These are phyloP conservation scores for Tulasnella sp. DNA, from an alignment of 768 basidiomycete genomes.

Conservation along the genomic window DNA sequence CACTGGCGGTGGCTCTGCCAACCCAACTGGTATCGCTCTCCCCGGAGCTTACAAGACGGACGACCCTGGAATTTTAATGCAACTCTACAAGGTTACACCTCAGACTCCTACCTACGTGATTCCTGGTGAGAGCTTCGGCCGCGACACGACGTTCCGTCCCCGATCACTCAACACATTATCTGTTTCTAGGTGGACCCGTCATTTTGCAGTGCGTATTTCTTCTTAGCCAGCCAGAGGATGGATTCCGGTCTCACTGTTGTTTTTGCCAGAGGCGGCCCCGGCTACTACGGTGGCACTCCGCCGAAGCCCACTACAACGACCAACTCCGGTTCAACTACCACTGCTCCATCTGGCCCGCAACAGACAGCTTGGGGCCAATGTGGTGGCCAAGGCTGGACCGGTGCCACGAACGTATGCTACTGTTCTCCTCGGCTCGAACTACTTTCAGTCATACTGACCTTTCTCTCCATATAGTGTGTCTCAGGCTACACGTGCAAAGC, in stretches of 20 bases:
- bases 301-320: background rate
- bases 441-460: background rate
- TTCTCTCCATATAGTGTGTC: background rate
- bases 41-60: constrained; percentile 29
- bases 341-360: background rate
- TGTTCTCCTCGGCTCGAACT: no score
- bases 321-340: background rate
- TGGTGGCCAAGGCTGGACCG: constrained; percentile 22
- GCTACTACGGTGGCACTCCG: constrained; percentile 7
- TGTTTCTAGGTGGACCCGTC: constrained; percentile 18
- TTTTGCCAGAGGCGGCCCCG: constrained; percentile 4
- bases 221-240: background rate
- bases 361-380: constrained; percentile 13
- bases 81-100: background rate
- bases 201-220: background rate
- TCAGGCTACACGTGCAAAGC: constrained; percentile 4
- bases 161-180: background rate
- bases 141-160: background rate
- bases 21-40: constrained; percentile 30
- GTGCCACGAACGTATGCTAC: background rate
- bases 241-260: background rate
- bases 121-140: constrained; percentile 8
- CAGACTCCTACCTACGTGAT: constrained; percentile 15
- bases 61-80: constrained; percentile 26
- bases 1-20: constrained; percentile 12